A percentile compares a stretch with the other conserved stretches of the same genome.
These are phyloP conservation scores for Brasenia schreberi DNA, from an alignment of 164 flowering plant species.

Conservation along the genomic window DNA sequence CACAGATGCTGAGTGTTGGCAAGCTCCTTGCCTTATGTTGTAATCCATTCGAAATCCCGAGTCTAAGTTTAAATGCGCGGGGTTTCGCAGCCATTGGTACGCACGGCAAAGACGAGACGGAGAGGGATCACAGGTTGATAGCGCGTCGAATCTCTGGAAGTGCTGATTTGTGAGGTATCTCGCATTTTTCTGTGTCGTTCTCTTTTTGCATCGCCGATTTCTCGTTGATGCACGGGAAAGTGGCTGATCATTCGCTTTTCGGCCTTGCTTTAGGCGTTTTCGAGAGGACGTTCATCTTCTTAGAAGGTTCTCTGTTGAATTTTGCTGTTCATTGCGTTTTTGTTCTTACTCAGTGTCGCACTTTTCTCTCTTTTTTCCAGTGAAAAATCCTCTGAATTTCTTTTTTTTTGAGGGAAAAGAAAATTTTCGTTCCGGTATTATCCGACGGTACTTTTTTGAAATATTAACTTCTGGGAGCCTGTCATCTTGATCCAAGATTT, in stretches of 20 bases:
- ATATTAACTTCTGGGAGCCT: background rate
- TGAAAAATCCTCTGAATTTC: background rate
- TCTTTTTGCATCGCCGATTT: background rate
- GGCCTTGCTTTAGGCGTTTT: background rate
- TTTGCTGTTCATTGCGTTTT: background rate
- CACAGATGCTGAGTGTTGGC: constrained; percentile 59
- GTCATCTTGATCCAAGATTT: too few species aligned
- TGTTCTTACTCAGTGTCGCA: background rate
- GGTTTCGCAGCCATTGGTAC: background rate
- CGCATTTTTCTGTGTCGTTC: background rate
- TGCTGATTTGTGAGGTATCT: background rate
- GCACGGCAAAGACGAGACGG: background rate
- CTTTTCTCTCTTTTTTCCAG: too few species aligned
- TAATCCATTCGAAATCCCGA: constrained; percentile 37
- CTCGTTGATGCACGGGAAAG: background rate
- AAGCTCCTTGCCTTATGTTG: constrained; percentile 50
- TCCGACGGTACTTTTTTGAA: too few species aligned
- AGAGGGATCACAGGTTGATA: background rate
- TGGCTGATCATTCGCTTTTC: background rate
- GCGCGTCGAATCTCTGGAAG: background rate
- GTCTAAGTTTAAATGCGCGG: constrained; percentile 2
- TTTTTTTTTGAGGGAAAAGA: background rate
- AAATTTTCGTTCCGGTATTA: background rate
- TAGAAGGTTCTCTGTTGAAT: background rate
- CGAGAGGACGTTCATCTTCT: background rate